Percentiles rank a stretch among this genome's conserved stretches.
Evolutionary conservation across 441 rosid genomes (phyloP).

Genomic region (Erysimum cheiri): DNA sequence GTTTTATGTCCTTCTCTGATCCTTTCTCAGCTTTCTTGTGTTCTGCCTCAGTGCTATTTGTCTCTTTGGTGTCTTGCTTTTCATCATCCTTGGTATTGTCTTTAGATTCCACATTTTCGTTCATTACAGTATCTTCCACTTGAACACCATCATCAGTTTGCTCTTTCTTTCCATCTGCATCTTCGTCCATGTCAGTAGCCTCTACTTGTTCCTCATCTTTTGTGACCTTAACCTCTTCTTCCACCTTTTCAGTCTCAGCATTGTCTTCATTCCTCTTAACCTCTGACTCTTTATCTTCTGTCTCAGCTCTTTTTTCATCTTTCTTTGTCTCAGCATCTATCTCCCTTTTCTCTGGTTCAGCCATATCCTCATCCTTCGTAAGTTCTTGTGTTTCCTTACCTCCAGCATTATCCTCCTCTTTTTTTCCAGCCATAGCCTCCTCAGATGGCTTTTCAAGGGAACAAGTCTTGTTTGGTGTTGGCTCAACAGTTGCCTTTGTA

Average conservation of each 20-base stretch:
- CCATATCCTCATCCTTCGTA: conserved; percentile 41
- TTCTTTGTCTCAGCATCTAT: conserved; percentile 36
- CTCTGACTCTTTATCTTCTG: conserved; percentile 37
- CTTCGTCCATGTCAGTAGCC: conserved; percentile 34
- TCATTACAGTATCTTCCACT: conserved; percentile 44
- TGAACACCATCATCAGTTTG: conserved; percentile 38
- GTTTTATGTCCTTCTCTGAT: conserved; percentile 15
- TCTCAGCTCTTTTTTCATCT: conserved; percentile 36
- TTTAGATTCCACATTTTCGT: conserved; percentile 29
- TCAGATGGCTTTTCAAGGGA: conserved; percentile 46
- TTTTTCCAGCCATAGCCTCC: conserved; percentile 44
- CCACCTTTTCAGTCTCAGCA: conserved; percentile 37
- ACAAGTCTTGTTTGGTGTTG: conserved; percentile 55
- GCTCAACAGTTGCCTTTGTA: conserved; percentile 52
- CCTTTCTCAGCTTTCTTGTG: conserved; percentile 36
- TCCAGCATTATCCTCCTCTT: conserved; percentile 44
- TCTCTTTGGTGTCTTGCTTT: conserved; percentile 39
- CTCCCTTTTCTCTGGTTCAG: conserved; percentile 47
- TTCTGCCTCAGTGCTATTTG: conserved; percentile 34
- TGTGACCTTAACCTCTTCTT: conserved; percentile 28
- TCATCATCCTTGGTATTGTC: conserved; percentile 29
- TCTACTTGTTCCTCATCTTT: conserved; percentile 39
- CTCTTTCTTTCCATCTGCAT: conserved; percentile 37
- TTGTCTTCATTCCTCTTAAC: conserved; percentile 31
- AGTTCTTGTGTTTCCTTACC: conserved; percentile 30